Evolutionary conservation across 1,139 yeast genomes (phyloP), one percentile per base, ranked within the genome.

Genomic region (Dujonia santamariae): DNA sequence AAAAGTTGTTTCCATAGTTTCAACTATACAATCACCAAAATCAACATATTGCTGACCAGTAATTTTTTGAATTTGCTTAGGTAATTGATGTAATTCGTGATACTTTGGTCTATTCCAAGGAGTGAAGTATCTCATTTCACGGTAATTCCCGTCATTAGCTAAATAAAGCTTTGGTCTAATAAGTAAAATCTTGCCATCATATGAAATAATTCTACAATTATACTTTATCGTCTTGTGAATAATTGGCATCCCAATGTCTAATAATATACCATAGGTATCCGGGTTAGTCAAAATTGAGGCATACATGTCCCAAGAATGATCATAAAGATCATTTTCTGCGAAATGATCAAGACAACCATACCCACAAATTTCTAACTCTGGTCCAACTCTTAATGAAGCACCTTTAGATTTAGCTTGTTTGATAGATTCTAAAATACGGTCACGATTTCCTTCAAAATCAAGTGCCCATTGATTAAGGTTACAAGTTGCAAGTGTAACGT

Each of bases 391-490:
- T 37, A 94, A 72, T 24, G 72, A 68, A 0, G 99, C 95, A 7
- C 88, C 87, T 41, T 67, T 72, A 16, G 61, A 57, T 52, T 90
- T 90, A 36, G 98, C 96, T 36, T 75, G 69, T 23, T 57, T 57
- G 50, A 94, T 90, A 41, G 95, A 83, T 51, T 83, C 81, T 24
- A 92, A 53, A 46, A 94, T 92, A 37, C 99, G 69, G 52, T 88
- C 96, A 37, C 96, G 74, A 59, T 94, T 94, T 4, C 98, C 99
- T 57, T 92, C 97, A 60, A 87, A 94, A 60, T 94, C 99, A 41
- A 94, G 70, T 0, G 98, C 96, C 99, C 99, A 94, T 74, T 94
- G 99, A 61, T 94, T 94, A 46, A 94, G 72, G 52, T 84, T 75
- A 51, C 84, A 78, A 2, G 83, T 76, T 9, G 84, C 76, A 30